Evolutionary conservation across 768 basidiomycete genomes (phyloP).

Genomic region (Neoboletus brunneissimus): DNA sequence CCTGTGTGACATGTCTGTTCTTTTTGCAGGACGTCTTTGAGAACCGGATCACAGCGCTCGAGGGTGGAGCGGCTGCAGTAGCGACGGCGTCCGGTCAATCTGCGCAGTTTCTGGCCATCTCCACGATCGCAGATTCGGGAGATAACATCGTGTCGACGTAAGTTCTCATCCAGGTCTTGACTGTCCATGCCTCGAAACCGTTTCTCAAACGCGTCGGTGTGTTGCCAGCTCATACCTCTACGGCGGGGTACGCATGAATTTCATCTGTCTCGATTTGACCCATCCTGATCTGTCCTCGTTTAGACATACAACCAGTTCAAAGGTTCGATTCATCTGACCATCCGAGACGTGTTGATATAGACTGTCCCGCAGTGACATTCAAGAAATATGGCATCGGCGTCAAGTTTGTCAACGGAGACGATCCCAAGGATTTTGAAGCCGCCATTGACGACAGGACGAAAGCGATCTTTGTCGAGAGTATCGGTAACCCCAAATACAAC

Average conservation of each 20-base stretch:
- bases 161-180: conserved; percentile 9
- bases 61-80: conserved; percentile 60
- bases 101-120: conserved; percentile 60
- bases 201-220: not conserved
- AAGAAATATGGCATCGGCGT: conserved; percentile 53
- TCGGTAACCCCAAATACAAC: conserved; percentile 61
- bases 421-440: conserved; percentile 45
- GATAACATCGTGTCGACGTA: conserved; percentile 67
- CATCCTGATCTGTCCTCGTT: not conserved
- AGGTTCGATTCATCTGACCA: conserved; percentile 29
- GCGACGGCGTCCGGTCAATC: conserved; percentile 57
- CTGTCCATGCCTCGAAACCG: not conserved
- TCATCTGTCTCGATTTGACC: not conserved
- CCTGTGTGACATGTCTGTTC: not conserved
- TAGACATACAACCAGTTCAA: conserved; percentile 67
- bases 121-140: conserved; percentile 48
- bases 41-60: conserved; percentile 60
- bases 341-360: not conserved
- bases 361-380: conserved; percentile 40
- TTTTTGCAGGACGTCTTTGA: conserved; percentile 56
- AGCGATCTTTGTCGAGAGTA: conserved; percentile 56
- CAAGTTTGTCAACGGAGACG: conserved; percentile 50
- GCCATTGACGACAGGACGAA: conserved; percentile 63
- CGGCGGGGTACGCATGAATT: conserved; percentile 46
- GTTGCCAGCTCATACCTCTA: conserved; percentile 47